Base-by-base conservation (phyloP, 129 eudicot genomes). In the Ambrosia artemisiifolia region DNA sequence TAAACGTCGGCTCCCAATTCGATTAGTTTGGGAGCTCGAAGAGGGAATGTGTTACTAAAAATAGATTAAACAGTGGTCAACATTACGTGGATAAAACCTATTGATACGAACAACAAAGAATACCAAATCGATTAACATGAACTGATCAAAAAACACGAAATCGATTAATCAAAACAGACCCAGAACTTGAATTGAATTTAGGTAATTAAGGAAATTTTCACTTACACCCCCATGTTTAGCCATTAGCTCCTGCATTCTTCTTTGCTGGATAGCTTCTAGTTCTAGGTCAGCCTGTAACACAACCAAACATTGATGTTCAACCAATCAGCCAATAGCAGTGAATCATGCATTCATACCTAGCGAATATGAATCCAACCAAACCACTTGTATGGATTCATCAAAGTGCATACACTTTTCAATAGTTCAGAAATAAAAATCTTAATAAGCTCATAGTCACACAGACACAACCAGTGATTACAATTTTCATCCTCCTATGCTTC, bases 221-320 rank as follows among this genome's bases (percentile, higher is more conserved):
- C 79, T 76, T 77, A 88, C 98, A 75, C 64, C 55, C 49, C 95
- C 97, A 71, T 78, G 89, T 75, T 87, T 89, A 67, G 98, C 98
- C 98, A 88, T 88, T 43, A 92, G 85, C 85, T 92, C 96, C 83
- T 92, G 98, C 95, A 92, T 92, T 89, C 96, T 85, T 75, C 89
- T 86, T 77, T 92, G 89, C 75, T 96, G 81, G 78, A 92, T 87
- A 43, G 98, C 98, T 86, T 92, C 98, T 72, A 92, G 71, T 60
- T 92, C 96, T 1, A 96, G 98, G 35, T 92, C 98, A 70, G 89
- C 98, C 98, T 91, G 60, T n/a, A 30, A 36, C 46, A 54, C 30
- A 75, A 43, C 68, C 56, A 75, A 43, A 9, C 34, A 54, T 35
- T 35, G 10, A 33, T 50, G 12, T 8, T 35, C 6, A 35, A 8